phyloP scores from a whole-genome alignment of 2,329 filamentous ascomycete genomes.

The Neofusicoccum umdonicola region DNA sequence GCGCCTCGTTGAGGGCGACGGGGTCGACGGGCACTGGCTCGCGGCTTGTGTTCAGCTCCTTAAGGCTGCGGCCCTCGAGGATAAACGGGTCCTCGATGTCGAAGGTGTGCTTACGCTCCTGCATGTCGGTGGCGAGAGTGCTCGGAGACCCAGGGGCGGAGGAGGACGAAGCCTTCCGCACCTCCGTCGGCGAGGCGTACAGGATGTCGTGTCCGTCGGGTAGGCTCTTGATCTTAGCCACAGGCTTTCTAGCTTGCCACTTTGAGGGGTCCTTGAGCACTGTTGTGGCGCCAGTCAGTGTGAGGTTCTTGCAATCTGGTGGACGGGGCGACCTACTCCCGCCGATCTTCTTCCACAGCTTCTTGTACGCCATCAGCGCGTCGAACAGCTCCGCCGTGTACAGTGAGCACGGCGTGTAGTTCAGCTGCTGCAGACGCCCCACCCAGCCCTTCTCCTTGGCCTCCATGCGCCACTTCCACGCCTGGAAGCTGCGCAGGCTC shows the following conservation, averaged over 20 bases:
- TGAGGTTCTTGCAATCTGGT: background rate
- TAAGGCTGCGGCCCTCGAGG: conserved; percentile 23
- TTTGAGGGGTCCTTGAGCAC: conserved; percentile 5
- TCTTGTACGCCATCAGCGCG: conserved; percentile 34
- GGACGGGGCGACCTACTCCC: conserved; percentile 22
- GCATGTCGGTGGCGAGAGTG: background rate
- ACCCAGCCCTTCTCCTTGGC: conserved; percentile 24
- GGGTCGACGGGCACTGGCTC: conserved; percentile 29
- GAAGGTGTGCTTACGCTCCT: conserved; percentile 28
- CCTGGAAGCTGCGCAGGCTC: conserved; percentile 31
- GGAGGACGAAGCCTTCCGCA: background rate
- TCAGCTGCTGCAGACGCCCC: conserved; percentile 29
- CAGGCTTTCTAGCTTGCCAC: conserved; percentile 4
- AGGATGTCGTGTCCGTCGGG: background rate
- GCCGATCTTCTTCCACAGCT: conserved; percentile 32
- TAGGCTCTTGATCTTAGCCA: background rate
- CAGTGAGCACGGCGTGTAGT: conserved; percentile 33
- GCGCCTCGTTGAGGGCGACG: conserved; percentile 28
- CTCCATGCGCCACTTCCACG: conserved; percentile 28
- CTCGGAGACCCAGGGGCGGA: background rate
- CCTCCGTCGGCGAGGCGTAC: background rate
- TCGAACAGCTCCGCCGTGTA: conserved; percentile 34
- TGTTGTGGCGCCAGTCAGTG: background rate
- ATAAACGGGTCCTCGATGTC: conserved; percentile 23
- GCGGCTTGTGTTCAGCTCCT: conserved; percentile 23